Evolutionary conservation across 2,329 filamentous ascomycete genomes (phyloP).

Genomic region (Colletotrichum simmondsii): DNA sequence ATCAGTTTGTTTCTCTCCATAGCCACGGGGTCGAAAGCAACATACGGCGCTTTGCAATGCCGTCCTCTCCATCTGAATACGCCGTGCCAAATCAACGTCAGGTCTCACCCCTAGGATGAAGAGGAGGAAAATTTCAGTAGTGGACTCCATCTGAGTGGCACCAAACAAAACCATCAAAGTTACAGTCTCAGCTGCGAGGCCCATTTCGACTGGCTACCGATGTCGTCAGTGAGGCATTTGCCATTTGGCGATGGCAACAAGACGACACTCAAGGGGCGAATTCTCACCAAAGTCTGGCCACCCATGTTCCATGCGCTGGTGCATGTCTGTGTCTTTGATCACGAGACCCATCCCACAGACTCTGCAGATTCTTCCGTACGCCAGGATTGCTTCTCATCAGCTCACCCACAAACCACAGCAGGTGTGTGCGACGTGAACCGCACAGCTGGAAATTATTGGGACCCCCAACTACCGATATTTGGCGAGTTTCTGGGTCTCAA

Average conservation of each 20-base stretch:
- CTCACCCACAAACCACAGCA: not conserved
- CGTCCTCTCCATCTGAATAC: not conserved
- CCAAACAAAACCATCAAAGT: constrained; percentile 13
- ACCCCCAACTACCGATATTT: constrained; percentile 23
- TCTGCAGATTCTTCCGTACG: not conserved
- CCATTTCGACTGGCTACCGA: constrained; percentile 27
- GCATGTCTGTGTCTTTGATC: constrained; percentile 20
- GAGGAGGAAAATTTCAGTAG: not conserved
- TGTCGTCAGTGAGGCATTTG: constrained; percentile 32
- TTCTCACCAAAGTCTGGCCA: not conserved
- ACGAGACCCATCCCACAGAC: constrained; percentile 15
- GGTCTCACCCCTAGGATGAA: not conserved
- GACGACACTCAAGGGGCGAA: constrained; percentile 15
- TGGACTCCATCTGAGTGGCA: constrained; percentile 22
- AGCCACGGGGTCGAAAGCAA: not conserved
- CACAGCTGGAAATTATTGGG: not conserved
- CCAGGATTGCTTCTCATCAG: not conserved
- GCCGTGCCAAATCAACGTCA: constrained; percentile 1
- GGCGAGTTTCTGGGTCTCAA: constrained; percentile 4
- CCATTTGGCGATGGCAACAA: constrained; percentile 13
- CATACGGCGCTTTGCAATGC: not conserved
- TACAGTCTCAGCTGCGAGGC: constrained; percentile 1
- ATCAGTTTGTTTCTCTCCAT: not conserved
- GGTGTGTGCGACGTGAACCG: constrained; percentile 6
- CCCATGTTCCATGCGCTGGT: not conserved